Base-by-base conservation (phyloP, 257 asterid species). In the Linderniella brevidens region DNA sequence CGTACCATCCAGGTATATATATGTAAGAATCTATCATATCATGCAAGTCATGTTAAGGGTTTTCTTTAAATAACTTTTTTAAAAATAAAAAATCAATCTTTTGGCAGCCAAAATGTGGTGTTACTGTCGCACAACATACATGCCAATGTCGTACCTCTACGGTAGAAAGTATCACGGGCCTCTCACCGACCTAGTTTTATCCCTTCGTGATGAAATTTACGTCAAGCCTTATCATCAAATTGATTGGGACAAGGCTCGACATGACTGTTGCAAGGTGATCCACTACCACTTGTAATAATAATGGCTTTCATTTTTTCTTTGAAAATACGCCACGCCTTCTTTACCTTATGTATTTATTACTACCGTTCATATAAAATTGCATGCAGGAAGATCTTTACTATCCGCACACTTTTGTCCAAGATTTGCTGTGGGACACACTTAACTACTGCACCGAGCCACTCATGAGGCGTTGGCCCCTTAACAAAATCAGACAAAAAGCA, bases 381-480 rank as follows among this genome's bases (percentile, higher is more conserved):
- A 15, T 63, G 63, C 68, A 80, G 88, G 93, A 80, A 69, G 93
- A 80, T 64, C 58, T 77, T 3, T 80, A 74, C 37, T 77, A 77
- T 49, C 93, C 93, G 48, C 93, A 80, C 53, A 84, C 88, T 0
- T 63, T 72, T 8, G 46, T 80, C 18, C 93, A 80, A 62, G 93
- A 80, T 47, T 61, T 73, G 69, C 58, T 80, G 0, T 80, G 88
- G 93, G 93, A 80, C 35, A 68, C 74, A 43, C 70, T 74, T 15
- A 64, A 80, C 41, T n/a, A 77, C 9, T 56, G 70, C 17, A 62
- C 77, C 0, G 85, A 80, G 82, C 93, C 85, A 37, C 54, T 80
- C 2, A 58, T 80, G 66, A 74, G 79, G 17, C 79, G 80, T 36
- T 77, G 88, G 93, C 93, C 93, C 13, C 35, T 80, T 20, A 80